phyloP scores from a whole-genome alignment of 148 eudicot genomes.

The Fagopyrum homotropicum region DNA sequence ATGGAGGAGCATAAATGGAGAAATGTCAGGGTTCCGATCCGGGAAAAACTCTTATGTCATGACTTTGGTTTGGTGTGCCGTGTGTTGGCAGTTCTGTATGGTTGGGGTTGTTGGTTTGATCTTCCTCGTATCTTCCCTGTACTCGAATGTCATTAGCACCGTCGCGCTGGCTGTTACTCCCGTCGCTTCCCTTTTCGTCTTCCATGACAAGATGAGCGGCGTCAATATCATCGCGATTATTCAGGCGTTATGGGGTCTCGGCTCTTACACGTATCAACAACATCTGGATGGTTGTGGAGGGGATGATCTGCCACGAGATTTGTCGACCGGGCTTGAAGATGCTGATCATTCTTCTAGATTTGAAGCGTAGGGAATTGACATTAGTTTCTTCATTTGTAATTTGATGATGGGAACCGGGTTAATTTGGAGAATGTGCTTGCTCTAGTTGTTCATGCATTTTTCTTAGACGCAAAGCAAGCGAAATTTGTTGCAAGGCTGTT shows the following conservation, averaged over 20 bases:
- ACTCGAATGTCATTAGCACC: slow-evolving; percentile 32
- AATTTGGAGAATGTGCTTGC: no score
- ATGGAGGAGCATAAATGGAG: slow-evolving; percentile 22
- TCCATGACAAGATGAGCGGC: slow-evolving; percentile 34
- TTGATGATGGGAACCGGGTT: not conserved
- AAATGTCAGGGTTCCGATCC: slow-evolving; percentile 22
- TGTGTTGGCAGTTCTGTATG: slow-evolving; percentile 33
- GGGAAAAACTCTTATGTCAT: slow-evolving; percentile 29
- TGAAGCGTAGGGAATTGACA: not conserved
- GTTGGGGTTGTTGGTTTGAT: slow-evolving; percentile 37
- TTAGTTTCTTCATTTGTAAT: not conserved
- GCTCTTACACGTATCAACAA: slow-evolving; percentile 33
- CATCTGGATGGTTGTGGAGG: slow-evolving; percentile 19
- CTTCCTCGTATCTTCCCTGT: slow-evolving; percentile 37
- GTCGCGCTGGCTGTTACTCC: slow-evolving; percentile 27
- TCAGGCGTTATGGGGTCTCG: slow-evolving; percentile 34
- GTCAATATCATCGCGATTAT: slow-evolving; percentile 34
- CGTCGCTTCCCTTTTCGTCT: slow-evolving; percentile 25
- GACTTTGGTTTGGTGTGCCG: slow-evolving; percentile 30
- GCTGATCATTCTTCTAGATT: not conserved
- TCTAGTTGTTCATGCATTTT: no score
- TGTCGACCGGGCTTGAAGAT: not conserved
- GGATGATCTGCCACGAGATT: not conserved
- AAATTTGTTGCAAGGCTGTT: not conserved
- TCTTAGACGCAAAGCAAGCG: no score